These are phyloP conservation scores for Aspergillus clavatus DNA, from an alignment of 2,329 filamentous ascomycete species.

Conservation along the genomic window DNA sequence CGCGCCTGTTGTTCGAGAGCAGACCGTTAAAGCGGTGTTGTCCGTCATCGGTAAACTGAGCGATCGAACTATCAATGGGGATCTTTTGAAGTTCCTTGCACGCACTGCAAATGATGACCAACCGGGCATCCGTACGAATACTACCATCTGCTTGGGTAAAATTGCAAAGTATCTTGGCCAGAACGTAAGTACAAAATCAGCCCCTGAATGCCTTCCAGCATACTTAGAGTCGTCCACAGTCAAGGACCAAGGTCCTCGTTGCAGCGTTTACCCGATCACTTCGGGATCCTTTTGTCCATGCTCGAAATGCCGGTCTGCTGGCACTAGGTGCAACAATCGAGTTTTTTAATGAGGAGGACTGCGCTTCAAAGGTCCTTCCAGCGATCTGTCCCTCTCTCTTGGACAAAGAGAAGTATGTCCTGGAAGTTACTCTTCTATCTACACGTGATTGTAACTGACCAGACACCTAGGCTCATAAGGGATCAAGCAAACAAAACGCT, in stretches of 20 bases:
- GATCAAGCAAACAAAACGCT: slow-evolving; percentile 88
- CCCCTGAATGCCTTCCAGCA: neutral
- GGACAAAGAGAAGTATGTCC: slow-evolving; percentile 77
- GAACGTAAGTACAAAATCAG: slow-evolving; percentile 37
- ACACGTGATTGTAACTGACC: slow-evolving; percentile 3
- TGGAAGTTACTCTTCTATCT: neutral
- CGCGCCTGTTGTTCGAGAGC: slow-evolving; percentile 86
- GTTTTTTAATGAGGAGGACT: slow-evolving; percentile 83
- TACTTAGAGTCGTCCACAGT: slow-evolving; percentile 44
- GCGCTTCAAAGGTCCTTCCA: slow-evolving; percentile 76
- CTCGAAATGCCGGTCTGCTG: slow-evolving; percentile 81
- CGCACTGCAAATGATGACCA: slow-evolving; percentile 98
- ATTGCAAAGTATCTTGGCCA: slow-evolving; percentile 84
- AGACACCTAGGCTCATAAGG: slow-evolving; percentile 59
- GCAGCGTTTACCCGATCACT: slow-evolving; percentile 88
- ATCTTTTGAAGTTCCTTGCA: slow-evolving; percentile 81
- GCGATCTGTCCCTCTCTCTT: slow-evolving; percentile 77
- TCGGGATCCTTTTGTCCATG: slow-evolving; percentile 91
- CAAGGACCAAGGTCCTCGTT: slow-evolving; percentile 81
- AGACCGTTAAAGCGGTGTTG: slow-evolving; percentile 91
- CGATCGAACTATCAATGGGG: slow-evolving; percentile 88
- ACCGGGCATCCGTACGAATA: slow-evolving; percentile 94
- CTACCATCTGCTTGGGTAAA: slow-evolving; percentile 93
- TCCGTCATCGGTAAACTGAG: slow-evolving; percentile 83
- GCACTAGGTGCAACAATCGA: slow-evolving; percentile 81